Conservation (phyloP, 805 yeast species). For the Sungouiella thailandica region DNA sequence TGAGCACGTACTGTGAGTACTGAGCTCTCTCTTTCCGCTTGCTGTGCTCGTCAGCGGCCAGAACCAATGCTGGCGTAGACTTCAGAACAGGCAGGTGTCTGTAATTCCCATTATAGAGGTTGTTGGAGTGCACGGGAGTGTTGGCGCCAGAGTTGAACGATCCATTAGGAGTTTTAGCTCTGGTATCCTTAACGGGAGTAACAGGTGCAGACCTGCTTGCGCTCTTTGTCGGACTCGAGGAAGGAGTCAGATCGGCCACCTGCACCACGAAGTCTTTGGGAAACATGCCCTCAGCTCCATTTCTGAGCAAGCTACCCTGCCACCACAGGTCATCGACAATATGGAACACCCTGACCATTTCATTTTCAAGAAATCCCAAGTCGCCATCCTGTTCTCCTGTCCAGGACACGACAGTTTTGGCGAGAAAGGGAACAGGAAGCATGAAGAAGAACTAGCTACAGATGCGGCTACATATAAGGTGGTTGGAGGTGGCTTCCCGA, state of each 20-base stretch:
- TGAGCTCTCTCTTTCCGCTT: background rate
- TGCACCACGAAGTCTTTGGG: conserved; percentile 73
- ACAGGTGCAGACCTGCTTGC: conserved; percentile 6
- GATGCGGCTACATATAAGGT: background rate
- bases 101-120: background rate
- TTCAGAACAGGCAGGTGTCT: conserved; percentile 2
- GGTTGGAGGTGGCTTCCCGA: conserved; percentile 7
- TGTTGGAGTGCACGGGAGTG: background rate
- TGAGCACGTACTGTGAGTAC: conserved; percentile 14
- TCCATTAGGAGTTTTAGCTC: conserved; percentile 6
- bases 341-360: conserved; percentile 75
- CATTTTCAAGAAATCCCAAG: conserved; percentile 91
- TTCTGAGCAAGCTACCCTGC: conserved; percentile 77
- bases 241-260: background rate
- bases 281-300: conserved; percentile 77
- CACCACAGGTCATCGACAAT: conserved; percentile 89
- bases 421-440: conserved; percentile 59
- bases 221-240: conserved; percentile 10
- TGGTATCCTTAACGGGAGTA: conserved; percentile 8
- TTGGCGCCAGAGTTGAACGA: conserved; percentile 4
- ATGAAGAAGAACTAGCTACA: background rate
- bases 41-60: conserved; percentile 6
- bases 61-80: conserved; percentile 12
- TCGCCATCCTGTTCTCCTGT: conserved; percentile 88
- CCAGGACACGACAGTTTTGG: conserved; percentile 86